Conservation (phyloP, 1,284 basidiomycete genomes). For the Pseudozyma thailandica region DNA sequence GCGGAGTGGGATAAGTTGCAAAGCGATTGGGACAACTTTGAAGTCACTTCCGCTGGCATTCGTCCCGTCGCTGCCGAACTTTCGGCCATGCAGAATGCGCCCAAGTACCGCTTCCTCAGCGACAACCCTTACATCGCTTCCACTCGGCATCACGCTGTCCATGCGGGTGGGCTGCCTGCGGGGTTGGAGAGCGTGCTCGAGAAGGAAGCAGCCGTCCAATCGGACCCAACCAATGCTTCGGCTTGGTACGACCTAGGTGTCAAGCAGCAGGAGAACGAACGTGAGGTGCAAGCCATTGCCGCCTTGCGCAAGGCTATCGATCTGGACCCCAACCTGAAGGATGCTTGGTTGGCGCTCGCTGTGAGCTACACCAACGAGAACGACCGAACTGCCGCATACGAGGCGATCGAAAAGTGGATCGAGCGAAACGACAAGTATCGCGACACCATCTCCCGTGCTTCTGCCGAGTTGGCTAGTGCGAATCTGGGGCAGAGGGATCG, state of each 20-base stretch:
- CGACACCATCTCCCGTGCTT: conserved; percentile 64
- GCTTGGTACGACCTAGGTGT: conserved; percentile 94
- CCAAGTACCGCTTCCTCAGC: conserved; percentile 60
- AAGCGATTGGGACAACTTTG: conserved; percentile 78
- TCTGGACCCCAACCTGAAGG: conserved; percentile 74
- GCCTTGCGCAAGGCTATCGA: conserved; percentile 84
- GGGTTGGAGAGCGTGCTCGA: conserved; percentile 72
- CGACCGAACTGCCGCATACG: conserved; percentile 76
- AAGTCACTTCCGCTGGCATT: conserved; percentile 47
- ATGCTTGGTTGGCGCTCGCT: conserved; percentile 89
- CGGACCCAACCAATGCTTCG: conserved; percentile 76
- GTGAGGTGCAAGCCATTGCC: conserved; percentile 87
- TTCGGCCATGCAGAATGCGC: conserved; percentile 37
- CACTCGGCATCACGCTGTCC: conserved; percentile 49
- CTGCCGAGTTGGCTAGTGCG: conserved; percentile 11
- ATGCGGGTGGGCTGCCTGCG: conserved; percentile 34
- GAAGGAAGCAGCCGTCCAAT: conserved; percentile 88
- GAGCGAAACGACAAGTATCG: conserved; percentile 70
- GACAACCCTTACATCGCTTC: conserved; percentile 61
- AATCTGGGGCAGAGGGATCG: conserved; percentile 12
- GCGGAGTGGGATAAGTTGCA: conserved; percentile 78
- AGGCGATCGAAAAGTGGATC: conserved; percentile 86
- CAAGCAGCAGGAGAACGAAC: conserved; percentile 97
- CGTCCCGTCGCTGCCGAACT: conserved; percentile 38
- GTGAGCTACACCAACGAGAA: conserved; percentile 93